These are phyloP conservation scores for Botrytis paeoniae DNA, from an alignment of 2,329 filamentous ascomycete species.

Conservation along the genomic window DNA sequence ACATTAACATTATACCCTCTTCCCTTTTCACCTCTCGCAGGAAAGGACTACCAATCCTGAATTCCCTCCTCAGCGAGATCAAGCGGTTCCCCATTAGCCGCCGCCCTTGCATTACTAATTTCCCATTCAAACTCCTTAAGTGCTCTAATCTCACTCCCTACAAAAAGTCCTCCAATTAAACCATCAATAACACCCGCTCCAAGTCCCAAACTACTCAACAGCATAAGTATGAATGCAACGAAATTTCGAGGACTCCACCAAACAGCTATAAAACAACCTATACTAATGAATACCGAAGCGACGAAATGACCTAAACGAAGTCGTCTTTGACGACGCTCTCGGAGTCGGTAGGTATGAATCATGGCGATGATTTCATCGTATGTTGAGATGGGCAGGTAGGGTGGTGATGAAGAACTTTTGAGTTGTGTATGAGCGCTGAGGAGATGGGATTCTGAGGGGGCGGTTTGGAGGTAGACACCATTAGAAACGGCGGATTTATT, in stretches of 20 bases:
- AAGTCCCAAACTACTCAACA: slow-evolving; percentile 76
- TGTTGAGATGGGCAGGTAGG: slow-evolving; percentile 46
- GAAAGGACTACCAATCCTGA: slow-evolving; percentile 7
- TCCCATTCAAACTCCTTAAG: slow-evolving; percentile 95
- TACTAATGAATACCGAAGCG: slow-evolving; percentile 60
- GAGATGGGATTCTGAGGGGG: slow-evolving; percentile 20
- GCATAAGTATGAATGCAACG: slow-evolving; percentile 74
- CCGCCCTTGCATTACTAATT: slow-evolving; percentile 62
- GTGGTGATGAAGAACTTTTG: slow-evolving; percentile 18
- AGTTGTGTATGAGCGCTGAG: slow-evolving; percentile 25
- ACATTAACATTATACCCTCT: not conserved
- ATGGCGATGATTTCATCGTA: slow-evolving; percentile 74
- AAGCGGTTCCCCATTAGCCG: slow-evolving; percentile 34
- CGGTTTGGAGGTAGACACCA: slow-evolving; percentile 32
- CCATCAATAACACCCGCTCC: slow-evolving; percentile 78
- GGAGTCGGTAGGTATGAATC: slow-evolving; percentile 63
- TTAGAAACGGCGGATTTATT: slow-evolving; percentile 30
- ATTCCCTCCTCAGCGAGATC: slow-evolving; percentile 1
- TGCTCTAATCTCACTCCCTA: slow-evolving; percentile 76
- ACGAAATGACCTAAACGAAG: slow-evolving; percentile 74
- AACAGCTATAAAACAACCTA: slow-evolving; percentile 74
- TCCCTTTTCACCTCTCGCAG: too few relatives aligned
- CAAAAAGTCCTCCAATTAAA: slow-evolving; percentile 81
- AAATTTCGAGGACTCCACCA: slow-evolving; percentile 82
- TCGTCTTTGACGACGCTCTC: slow-evolving; percentile 69